Evolutionary conservation across 352 stramenopile genomes (phyloP).

Genomic region (Pilasporangium apinafurcum): DNA sequence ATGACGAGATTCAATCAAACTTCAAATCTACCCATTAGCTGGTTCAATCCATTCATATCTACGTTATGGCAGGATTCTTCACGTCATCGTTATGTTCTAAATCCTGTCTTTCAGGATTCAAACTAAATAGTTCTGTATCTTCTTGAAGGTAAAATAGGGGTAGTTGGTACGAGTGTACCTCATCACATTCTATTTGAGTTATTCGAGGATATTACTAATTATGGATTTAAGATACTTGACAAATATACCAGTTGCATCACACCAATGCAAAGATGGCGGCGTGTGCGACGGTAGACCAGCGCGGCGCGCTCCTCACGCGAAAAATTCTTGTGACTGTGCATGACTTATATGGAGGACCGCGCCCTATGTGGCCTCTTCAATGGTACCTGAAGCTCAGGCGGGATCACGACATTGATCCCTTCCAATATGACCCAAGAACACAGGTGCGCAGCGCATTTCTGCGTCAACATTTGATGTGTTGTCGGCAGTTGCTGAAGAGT

Average conservation of each 20-base stretch:
- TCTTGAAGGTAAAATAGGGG: no score
- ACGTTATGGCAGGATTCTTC: no score
- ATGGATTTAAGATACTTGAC: background rate
- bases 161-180: no score
- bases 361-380: constrained; percentile 44
- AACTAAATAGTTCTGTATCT: no score
- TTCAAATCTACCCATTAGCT: no score
- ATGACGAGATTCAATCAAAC: no score
- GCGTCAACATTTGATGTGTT: no score
- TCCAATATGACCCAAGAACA: constrained; percentile 32
- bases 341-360: constrained; percentile 43
- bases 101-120: no score
- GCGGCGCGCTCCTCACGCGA: constrained; percentile 30
- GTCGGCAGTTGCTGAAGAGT: background rate
- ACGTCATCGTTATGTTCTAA: no score
- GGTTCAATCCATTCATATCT: no score
- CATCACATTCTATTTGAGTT: background rate
- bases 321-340: constrained; percentile 60
- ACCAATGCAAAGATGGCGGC: constrained; percentile 24
- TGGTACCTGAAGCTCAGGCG: constrained; percentile 26
- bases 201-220: background rate
- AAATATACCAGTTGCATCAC: background rate
- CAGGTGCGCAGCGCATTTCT: no score
- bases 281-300: constrained; percentile 34
- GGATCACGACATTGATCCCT: constrained; percentile 37